phyloP scores from a whole-genome alignment of 2,329 filamentous ascomycete species.

The Taxawa tesnikishii region DNA sequence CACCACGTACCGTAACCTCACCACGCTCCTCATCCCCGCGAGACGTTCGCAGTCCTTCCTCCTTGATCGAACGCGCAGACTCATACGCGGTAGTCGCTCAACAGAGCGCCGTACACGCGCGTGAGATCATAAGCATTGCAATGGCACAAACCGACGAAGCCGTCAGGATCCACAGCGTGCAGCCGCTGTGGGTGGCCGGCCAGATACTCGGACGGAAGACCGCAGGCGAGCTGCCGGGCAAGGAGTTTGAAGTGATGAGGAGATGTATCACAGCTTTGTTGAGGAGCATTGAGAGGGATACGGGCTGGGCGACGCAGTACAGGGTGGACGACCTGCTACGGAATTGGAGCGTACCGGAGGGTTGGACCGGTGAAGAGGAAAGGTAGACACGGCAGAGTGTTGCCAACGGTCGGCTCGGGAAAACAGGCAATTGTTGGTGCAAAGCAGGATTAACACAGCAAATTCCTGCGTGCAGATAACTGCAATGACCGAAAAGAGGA shows the following conservation, averaged over 20 bases:
- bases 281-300: constrained; percentile 47
- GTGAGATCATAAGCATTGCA: constrained; percentile 50
- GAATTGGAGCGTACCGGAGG: constrained; percentile 29
- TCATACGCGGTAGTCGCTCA: constrained; percentile 45
- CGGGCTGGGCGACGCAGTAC: constrained; percentile 53
- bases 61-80: constrained; percentile 41
- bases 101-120: constrained; percentile 44
- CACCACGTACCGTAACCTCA: constrained; percentile 2
- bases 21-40: constrained; percentile 2
- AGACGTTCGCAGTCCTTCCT: constrained; percentile 30
- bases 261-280: constrained; percentile 43
- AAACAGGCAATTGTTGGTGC: too few species aligned
- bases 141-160: constrained; percentile 43
- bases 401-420: too few species aligned
- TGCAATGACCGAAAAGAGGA: too few species aligned
- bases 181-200: constrained; percentile 50
- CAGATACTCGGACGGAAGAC: constrained; percentile 39
- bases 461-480: too few species aligned
- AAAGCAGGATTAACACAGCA: too few species aligned
- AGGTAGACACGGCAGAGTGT: too few species aligned
- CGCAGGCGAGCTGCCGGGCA: constrained; percentile 10
- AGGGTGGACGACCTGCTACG: constrained; percentile 41
- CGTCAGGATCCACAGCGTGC: constrained; percentile 45
- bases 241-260: constrained; percentile 32
- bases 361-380: too few species aligned